Evolutionary conservation across 176 grass and related monocot genomes (phyloP).

Genomic region (Oryza coarctata): DNA sequence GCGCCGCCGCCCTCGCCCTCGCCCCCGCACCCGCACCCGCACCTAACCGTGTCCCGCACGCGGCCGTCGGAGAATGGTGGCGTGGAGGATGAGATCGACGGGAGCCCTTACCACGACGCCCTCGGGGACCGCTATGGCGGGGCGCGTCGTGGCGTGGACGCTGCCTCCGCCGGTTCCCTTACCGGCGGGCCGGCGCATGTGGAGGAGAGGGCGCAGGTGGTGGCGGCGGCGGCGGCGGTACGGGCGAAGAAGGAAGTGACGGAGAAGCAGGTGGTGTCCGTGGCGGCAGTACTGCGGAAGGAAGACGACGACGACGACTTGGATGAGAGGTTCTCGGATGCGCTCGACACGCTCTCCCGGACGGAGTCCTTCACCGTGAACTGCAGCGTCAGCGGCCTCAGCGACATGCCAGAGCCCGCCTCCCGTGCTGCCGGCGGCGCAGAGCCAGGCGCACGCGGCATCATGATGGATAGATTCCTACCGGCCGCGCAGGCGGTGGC

Average conservation of each 20-base stretch:
- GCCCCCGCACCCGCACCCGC: too few species aligned
- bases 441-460: slow-evolving; percentile 46
- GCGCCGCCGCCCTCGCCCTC: not conserved
- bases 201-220: not conserved
- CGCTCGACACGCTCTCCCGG: slow-evolving; percentile 78
- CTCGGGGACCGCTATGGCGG: slow-evolving; percentile 9
- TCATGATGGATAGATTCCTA: slow-evolving; percentile 93
- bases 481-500: slow-evolving; percentile 84
- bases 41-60: not conserved
- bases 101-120: slow-evolving; percentile 35
- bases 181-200: not conserved
- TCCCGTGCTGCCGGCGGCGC: not conserved
- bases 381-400: slow-evolving; percentile 93
- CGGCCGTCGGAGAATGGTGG: slow-evolving; percentile 27
- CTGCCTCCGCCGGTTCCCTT: not conserved
- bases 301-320: slow-evolving; percentile 56
- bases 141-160: not conserved
- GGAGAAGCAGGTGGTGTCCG: not conserved
- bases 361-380: slow-evolving; percentile 83
- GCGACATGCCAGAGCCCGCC: slow-evolving; percentile 38
- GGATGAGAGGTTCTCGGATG: slow-evolving; percentile 88
- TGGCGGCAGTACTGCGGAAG: slow-evolving; percentile 6
- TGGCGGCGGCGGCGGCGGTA: not conserved
- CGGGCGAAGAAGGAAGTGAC: slow-evolving; percentile 3
- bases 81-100: slow-evolving; percentile 19